phyloP scores from a whole-genome alignment of 2,329 filamentous ascomycete species.

The Metarhizium rileyi region DNA sequence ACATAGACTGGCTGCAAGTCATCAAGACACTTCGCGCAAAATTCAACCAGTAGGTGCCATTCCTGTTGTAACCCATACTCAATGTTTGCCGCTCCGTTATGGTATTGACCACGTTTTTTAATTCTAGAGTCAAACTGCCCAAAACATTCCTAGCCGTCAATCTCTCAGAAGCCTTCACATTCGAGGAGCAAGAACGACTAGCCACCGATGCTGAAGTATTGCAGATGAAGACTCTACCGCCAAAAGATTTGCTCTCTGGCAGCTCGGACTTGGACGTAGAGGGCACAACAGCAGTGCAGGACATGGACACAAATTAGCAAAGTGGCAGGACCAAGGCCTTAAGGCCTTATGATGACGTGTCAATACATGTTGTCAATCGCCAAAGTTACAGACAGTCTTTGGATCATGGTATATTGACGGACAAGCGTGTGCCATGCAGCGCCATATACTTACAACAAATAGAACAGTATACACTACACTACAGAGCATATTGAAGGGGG shows the following conservation, averaged over 20 bases:
- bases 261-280: neutral
- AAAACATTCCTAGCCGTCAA: constrained; percentile 59
- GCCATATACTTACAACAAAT: too few relatives aligned
- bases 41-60: constrained; percentile 72
- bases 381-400: neutral
- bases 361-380: neutral
- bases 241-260: constrained; percentile 18
- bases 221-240: constrained; percentile 34
- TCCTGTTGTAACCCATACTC: neutral
- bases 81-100: neutral
- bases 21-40: constrained; percentile 90
- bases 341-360: neutral
- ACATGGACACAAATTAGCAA: neutral
- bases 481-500: too few relatives aligned
- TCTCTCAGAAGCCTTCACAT: constrained; percentile 51
- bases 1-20: constrained; percentile 94
- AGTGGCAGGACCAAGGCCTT: neutral
- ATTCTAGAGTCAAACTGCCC: constrained; percentile 51
- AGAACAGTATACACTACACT: too few relatives aligned
- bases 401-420: neutral
- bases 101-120: constrained; percentile 9
- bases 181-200: constrained; percentile 45
- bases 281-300: neutral
- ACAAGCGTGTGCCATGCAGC: neutral
- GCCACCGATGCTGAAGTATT: constrained; percentile 35